These are phyloP conservation scores for Pyrenula massariospora DNA, from an alignment of 495 filamentous ascomycete species.

Conservation along the genomic window DNA sequence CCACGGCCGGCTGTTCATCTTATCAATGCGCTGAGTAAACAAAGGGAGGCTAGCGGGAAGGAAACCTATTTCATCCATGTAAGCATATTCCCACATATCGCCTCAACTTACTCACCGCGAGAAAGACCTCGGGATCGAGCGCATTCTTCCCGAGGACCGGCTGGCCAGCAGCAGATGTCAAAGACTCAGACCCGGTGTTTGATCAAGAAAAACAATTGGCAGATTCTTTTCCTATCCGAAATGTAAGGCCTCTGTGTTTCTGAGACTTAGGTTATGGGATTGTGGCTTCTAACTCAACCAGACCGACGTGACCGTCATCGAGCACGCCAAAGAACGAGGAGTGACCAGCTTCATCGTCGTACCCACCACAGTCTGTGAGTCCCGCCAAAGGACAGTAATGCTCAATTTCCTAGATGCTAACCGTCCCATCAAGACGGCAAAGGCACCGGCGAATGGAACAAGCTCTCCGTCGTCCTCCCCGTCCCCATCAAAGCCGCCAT, in stretches of 20 bases:
- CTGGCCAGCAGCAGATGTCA: constrained; percentile 18
- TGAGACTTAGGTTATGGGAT: background rate
- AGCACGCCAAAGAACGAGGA: constrained; percentile 14
- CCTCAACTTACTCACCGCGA: background rate
- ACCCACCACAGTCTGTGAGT: constrained; percentile 20
- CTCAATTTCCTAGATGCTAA: background rate
- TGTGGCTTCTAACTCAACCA: background rate
- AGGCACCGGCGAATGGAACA: constrained; percentile 23
- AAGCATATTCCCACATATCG: constrained; percentile 3
- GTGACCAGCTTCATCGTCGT: constrained; percentile 20
- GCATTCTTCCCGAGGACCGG: constrained; percentile 15
- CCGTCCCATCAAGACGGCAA: constrained; percentile 14
- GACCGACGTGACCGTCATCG: constrained; percentile 5
- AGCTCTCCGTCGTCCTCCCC: constrained; percentile 23
- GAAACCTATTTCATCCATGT: constrained; percentile 21
- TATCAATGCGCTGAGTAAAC: constrained; percentile 15
- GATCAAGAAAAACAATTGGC: background rate
- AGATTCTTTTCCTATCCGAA: background rate
- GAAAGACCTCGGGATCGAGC: constrained; percentile 16
- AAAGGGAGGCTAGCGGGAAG: constrained; percentile 11
- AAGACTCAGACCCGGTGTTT: constrained; percentile 15
- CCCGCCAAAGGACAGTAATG: background rate
- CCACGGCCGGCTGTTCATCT: constrained; percentile 9
- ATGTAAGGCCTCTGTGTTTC: background rate
- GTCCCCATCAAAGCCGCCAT: constrained; percentile 19